Percentiles rank a stretch among this genome's conserved stretches.
These are phyloP conservation scores for Teunomyces panamensis DNA, from an alignment of 805 yeast species.

Conservation along the genomic window DNA sequence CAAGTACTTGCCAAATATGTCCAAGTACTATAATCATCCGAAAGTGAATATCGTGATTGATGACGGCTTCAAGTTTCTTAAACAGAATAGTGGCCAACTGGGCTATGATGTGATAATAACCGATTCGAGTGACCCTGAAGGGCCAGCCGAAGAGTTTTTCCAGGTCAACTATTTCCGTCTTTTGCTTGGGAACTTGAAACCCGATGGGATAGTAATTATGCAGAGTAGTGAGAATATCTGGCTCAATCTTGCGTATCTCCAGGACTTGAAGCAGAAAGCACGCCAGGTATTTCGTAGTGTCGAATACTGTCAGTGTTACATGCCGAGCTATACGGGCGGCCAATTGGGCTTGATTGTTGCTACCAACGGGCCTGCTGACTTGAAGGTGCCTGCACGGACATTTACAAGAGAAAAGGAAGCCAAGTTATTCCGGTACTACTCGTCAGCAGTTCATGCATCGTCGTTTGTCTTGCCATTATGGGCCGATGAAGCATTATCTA, in stretches of 20 bases:
- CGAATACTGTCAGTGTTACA: constrained; percentile 71
- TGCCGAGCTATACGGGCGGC: constrained; percentile 87
- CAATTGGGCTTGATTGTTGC: constrained; percentile 80
- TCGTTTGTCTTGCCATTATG: constrained; percentile 79
- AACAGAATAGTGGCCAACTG: constrained; percentile 31
- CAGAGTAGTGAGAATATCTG: constrained; percentile 77
- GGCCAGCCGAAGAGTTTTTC: constrained; percentile 90
- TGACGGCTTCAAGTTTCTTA: constrained; percentile 81
- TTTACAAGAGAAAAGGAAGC: constrained; percentile 45
- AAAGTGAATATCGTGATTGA: constrained; percentile 64
- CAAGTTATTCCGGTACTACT: constrained; percentile 61
- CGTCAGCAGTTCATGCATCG: constrained; percentile 60
- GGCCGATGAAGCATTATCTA: constrained; percentile 48
- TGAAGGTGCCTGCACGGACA: constrained; percentile 52
- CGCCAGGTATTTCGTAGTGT: constrained; percentile 57
- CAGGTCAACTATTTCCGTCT: constrained; percentile 73
- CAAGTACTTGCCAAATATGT: constrained; percentile 75
- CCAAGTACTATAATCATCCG: constrained; percentile 59
- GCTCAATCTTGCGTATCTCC: constrained; percentile 59
- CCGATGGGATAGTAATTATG: constrained; percentile 70
- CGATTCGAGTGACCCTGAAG: constrained; percentile 93
- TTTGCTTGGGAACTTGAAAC: constrained; percentile 58
- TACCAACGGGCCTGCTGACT: constrained; percentile 49
- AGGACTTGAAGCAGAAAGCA: constrained; percentile 47
- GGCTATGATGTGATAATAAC: constrained; percentile 83